Evolutionary conservation across 306 rosid species (phyloP).

Genomic region (Vigna nakashimae): DNA sequence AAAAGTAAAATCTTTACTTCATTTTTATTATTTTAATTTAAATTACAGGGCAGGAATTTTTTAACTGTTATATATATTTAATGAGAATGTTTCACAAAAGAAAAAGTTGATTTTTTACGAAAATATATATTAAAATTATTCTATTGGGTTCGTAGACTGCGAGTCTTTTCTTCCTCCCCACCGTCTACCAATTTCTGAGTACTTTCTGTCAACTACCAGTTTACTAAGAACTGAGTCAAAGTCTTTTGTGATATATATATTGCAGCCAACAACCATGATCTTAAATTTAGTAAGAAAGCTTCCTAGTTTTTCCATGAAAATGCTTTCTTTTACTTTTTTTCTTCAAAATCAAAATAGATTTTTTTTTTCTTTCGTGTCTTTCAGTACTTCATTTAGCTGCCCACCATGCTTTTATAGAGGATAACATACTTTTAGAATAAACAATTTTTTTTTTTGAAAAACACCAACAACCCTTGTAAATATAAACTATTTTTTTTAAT

Average conservation of each 20-base stretch:
- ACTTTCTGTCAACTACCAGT: not conserved
- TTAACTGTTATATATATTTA: not conserved
- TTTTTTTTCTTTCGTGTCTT: no score
- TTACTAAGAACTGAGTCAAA: not conserved
- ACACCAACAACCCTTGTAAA: no score
- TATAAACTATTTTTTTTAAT: no score
- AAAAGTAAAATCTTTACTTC: not conserved
- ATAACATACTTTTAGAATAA: no score
- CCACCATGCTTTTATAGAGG: no score
- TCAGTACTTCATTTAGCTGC: no score
- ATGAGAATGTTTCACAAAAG: not conserved
- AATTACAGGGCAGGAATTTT: not conserved
- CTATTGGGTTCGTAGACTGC: not conserved
- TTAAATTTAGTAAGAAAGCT: not conserved
- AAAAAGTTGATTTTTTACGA: no score
- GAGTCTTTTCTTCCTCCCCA: not conserved
- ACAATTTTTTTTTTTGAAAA: no score
- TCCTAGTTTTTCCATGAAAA: not conserved
- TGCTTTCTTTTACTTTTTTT: not conserved
- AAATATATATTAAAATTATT: no score
- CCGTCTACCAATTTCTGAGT: not conserved
- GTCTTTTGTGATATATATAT: not conserved
- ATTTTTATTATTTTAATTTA: not conserved
- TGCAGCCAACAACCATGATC: not conserved
- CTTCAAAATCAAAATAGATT: no score